These are phyloP conservation scores for Salix exigua DNA, from an alignment of 345 rosid genomes.

Conservation along the genomic window DNA sequence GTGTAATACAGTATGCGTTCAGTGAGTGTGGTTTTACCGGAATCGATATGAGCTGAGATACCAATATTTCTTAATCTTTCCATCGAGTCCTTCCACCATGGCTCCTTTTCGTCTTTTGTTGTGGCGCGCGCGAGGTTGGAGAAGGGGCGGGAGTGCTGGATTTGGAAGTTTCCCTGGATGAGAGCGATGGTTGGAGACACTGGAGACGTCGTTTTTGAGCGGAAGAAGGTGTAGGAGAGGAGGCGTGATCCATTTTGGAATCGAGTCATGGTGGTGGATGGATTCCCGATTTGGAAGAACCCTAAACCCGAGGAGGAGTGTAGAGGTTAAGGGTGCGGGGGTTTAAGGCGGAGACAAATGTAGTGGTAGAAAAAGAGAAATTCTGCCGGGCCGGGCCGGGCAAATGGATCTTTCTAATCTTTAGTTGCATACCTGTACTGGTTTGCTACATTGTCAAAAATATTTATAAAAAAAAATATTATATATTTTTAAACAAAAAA, in stretches of 20 bases:
- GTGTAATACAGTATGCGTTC: conserved; percentile 88
- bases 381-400: not conserved
- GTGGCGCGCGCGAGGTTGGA: conserved; percentile 66
- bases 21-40: conserved; percentile 95
- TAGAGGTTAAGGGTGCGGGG: not conserved
- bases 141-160: conserved; percentile 44
- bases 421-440: too few relatives aligned
- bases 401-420: not conserved
- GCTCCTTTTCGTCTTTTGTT: conserved; percentile 65
- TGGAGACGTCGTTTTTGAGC: not conserved
- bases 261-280: conserved; percentile 21
- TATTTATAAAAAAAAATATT: too few relatives aligned
- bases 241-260: conserved; percentile 19
- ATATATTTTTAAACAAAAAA: too few relatives aligned
- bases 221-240: conserved; percentile 13
- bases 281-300: not conserved
- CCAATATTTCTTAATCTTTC: conserved; percentile 81
- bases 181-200: conserved; percentile 56
- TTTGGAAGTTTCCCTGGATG: conserved; percentile 47
- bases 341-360: not conserved
- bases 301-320: not conserved
- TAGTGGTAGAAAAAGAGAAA: not conserved
- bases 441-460: too few relatives aligned
- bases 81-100: conserved; percentile 99
- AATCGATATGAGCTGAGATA: conserved; percentile 96